A percentile compares a stretch with the other conserved stretches of the same genome.
Evolutionary conservation across 306 rosid species (phyloP).

Genomic region (Boehmeria nivea): DNA sequence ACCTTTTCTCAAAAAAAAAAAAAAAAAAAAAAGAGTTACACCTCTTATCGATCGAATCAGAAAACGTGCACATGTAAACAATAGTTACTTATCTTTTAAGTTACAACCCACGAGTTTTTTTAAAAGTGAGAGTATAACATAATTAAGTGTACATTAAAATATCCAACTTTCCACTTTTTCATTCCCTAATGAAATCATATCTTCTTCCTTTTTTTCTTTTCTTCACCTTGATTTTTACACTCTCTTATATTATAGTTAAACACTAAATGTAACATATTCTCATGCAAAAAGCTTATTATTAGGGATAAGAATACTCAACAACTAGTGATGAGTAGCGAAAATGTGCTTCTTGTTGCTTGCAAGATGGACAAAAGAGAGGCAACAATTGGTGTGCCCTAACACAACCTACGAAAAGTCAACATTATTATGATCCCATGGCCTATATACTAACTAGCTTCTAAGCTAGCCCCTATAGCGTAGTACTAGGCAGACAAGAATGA

Average conservation of each 20-base stretch:
- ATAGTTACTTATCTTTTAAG: too few relatives aligned
- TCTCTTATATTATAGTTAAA: not conserved
- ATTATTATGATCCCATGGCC: slow-evolving; percentile 21
- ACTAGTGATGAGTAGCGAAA: not conserved
- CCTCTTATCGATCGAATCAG: too few relatives aligned
- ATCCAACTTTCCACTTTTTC: too few relatives aligned
- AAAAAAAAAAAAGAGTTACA: too few relatives aligned
- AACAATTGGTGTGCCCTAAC: slow-evolving; percentile 1
- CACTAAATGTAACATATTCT: not conserved
- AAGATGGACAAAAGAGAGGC: slow-evolving; percentile 41
- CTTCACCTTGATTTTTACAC: too few relatives aligned
- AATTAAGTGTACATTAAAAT: too few relatives aligned
- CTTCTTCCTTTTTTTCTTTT: too few relatives aligned
- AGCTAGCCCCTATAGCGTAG: slow-evolving; percentile 27
- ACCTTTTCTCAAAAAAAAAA: too few relatives aligned
- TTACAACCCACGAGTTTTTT: too few relatives aligned
- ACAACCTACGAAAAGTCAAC: slow-evolving; percentile 9
- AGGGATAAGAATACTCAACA: slow-evolving; percentile 24
- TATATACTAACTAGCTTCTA: not conserved
- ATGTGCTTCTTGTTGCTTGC: slow-evolving; percentile 34
- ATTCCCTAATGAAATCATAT: too few relatives aligned
- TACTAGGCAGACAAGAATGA: slow-evolving; percentile 29
- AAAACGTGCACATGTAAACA: too few relatives aligned
- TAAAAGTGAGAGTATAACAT: too few relatives aligned
- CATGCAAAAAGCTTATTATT: slow-evolving; percentile 6